Evolutionary conservation across 2,329 filamentous ascomycete genomes (phyloP).

Genomic region (Simplicillium aogashimaense): DNA sequence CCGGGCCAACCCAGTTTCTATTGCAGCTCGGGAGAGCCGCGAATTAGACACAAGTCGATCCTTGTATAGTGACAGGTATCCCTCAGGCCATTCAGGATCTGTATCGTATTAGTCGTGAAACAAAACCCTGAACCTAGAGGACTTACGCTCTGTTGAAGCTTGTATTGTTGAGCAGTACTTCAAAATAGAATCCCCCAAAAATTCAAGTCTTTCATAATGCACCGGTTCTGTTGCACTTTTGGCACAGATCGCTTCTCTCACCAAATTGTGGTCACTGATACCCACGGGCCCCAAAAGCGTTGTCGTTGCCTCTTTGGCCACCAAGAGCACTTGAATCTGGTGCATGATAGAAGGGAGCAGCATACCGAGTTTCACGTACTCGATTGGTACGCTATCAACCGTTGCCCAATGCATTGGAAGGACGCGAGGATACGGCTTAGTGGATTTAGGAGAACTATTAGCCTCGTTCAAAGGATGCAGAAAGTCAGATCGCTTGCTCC

Average conservation of each 20-base stretch:
- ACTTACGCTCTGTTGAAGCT: conserved; percentile 43
- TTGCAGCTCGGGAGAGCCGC: conserved; percentile 55
- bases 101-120: conserved; percentile 4
- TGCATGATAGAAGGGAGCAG: conserved; percentile 67
- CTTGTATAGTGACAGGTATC: conserved; percentile 60
- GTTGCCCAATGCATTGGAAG: conserved; percentile 37
- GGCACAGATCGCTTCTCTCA: conserved; percentile 62
- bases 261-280: conserved; percentile 42
- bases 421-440: conserved; percentile 31
- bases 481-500: conserved; percentile 49
- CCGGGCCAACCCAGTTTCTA: conserved; percentile 54
- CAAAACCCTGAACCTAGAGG: neutral
- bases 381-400: conserved; percentile 35
- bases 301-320: conserved; percentile 47
- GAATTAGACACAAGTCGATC: conserved; percentile 65
- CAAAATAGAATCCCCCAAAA: conserved; percentile 74
- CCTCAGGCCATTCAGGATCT: conserved; percentile 66
- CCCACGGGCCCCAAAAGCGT: conserved; percentile 27
- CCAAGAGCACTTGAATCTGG: conserved; percentile 51
- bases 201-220: conserved; percentile 80
- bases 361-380: conserved; percentile 40
- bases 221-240: conserved; percentile 46
- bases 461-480: conserved; percentile 31
- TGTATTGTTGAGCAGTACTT: conserved; percentile 65
- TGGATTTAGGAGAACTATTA: conserved; percentile 14